These are phyloP conservation scores for Hydnomerulius pinastri DNA, from an alignment of 768 basidiomycete species.

Conservation along the genomic window DNA sequence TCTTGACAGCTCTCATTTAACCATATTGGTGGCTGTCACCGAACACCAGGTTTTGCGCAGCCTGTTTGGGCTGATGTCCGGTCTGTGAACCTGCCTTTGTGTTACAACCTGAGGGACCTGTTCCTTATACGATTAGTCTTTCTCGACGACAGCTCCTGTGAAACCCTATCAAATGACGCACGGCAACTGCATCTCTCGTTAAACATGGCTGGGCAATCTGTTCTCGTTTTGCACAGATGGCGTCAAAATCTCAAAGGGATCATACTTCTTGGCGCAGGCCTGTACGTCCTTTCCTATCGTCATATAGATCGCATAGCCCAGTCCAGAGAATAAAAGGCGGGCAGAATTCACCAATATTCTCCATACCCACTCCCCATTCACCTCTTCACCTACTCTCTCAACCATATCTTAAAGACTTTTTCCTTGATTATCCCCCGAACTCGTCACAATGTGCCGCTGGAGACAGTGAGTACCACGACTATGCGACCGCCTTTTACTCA, in stretches of 20 bases:
- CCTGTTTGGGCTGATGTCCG: slow-evolving; percentile 20
- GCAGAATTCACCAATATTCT: slow-evolving; percentile 8
- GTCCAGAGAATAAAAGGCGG: slow-evolving; percentile 29
- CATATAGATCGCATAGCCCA: slow-evolving; percentile 27
- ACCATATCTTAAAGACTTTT: slow-evolving; percentile 1
- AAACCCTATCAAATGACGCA: slow-evolving; percentile 40
- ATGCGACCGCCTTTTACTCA: neutral
- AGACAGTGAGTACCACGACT: slow-evolving; percentile 47
- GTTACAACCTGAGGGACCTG: slow-evolving; percentile 14
- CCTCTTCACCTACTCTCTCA: slow-evolving; percentile 9
- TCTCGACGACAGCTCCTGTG: slow-evolving; percentile 35
- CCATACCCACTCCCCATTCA: slow-evolving; percentile 10
- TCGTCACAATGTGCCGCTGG: slow-evolving; percentile 48
- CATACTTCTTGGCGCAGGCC: slow-evolving; percentile 19
- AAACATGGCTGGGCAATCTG: slow-evolving; percentile 28
- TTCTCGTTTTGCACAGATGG: slow-evolving; percentile 27
- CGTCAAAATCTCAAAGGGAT: slow-evolving; percentile 24
- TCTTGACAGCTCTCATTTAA: slow-evolving; percentile 32
- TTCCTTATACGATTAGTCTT: slow-evolving; percentile 37
- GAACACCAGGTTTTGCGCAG: slow-evolving; percentile 22
- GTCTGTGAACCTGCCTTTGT: slow-evolving; percentile 15
- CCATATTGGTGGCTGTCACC: slow-evolving; percentile 27
- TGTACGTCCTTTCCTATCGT: slow-evolving; percentile 20
- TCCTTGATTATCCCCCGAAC: neutral
- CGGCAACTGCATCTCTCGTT: slow-evolving; percentile 29